Conservation (phyloP, 192 early-diverging fungal genomes). For the Linnemannia exigua region DNA sequence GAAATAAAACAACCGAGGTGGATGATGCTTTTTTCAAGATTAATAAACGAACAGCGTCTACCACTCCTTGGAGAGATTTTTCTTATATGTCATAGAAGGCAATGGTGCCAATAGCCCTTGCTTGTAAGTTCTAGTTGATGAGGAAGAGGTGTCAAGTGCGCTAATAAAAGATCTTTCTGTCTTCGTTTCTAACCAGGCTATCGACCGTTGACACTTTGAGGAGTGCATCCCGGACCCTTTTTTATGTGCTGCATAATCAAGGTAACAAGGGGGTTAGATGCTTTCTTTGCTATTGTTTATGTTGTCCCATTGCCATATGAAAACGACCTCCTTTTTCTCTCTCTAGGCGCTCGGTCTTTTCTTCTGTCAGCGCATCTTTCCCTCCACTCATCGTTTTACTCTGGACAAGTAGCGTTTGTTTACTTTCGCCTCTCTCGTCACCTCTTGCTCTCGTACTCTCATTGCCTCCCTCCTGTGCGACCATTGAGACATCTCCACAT, state of each 20-base stretch:
- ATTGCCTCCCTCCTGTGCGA: too few species aligned
- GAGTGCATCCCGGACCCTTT: constrained; percentile 2
- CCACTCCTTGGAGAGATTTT: not conserved
- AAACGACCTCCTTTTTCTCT: not conserved
- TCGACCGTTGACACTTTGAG: constrained; percentile 9
- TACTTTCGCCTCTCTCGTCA: not conserved
- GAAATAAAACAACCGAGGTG: not conserved
- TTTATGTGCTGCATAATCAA: not conserved
- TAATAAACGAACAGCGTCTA: not conserved
- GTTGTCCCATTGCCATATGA: not conserved
- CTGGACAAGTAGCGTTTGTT: not conserved
- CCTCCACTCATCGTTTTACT: not conserved
- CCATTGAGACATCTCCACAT: not conserved
- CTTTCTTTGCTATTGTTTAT: not conserved
- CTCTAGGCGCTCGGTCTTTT: not conserved
- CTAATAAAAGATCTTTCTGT: not conserved
- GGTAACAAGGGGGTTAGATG: not conserved
- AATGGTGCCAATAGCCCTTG: not conserved
- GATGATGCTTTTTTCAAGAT: not conserved
- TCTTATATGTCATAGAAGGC: too few species aligned
- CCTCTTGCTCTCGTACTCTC: not conserved
- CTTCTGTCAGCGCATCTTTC: not conserved
- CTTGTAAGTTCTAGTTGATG: too few species aligned
- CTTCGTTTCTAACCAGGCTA: not conserved
- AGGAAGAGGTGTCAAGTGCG: not conserved